Base-by-base conservation (phyloP, 345 rosid genomes). In the Dimocarpus longan region DNA sequence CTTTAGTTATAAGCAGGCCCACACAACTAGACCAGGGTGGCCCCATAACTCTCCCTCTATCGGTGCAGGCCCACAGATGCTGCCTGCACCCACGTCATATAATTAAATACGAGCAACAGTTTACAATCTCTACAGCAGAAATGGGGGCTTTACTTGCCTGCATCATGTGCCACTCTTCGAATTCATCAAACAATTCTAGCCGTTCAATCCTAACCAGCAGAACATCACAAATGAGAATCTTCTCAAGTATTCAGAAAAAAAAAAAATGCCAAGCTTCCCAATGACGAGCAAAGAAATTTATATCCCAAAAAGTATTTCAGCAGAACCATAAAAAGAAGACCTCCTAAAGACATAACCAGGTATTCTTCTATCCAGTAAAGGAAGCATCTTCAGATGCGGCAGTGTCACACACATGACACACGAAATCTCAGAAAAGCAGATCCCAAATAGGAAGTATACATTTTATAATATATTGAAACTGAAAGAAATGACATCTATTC, bases 91-190 rank as follows among this genome's bases (percentile, higher is more conserved):
- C 63, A 42, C 24, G 24, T 67, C 60, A 65, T 74, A 44, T 77
- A 37, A 66, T 46, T 28, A 63, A 81, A 68, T 77, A 59, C 39
- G 73, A 39, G 54, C 16, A 62, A 28, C 63, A 56, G 18, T 62
- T 68, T 32, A 72, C 74, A 52, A 39, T 80, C 59, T 69, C 42
- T 78, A 39, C 21, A 65, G 65, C 5, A 59, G 78, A 62, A 63
- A 75, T 6, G n/a, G 50, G 54, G 32, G 70, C 71, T 65, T 76
- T 73, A 87, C 95, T 86, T 90, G 87, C 98, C 98, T 96, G 97
- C 99, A 96, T 96, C 99, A 94, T 91, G 83, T 91, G 87, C 98
- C 99, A 96, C 83, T 96, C 98, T 85, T 96, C 99, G 82, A 94
- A 91, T 88, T 96, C 98, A 79, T 94, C 97, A 48, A 94, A 96